A percentile compares a stretch with the other conserved stretches of the same genome.
Conservation (phyloP, 1,284 basidiomycete genomes). For the Sporisorium exsertum region DNA sequence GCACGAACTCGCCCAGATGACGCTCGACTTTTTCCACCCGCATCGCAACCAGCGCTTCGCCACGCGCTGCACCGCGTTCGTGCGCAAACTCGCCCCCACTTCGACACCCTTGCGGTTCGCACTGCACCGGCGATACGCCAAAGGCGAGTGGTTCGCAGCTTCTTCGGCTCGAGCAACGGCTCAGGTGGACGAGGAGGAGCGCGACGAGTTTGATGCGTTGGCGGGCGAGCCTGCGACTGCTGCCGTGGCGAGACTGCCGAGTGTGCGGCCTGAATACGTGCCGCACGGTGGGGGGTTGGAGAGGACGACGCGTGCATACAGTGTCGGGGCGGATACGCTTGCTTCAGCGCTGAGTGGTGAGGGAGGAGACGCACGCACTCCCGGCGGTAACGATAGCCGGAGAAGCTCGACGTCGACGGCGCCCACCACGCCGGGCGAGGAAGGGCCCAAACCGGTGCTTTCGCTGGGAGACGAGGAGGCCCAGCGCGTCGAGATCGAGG, state of each 20-base stretch:
- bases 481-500: conserved; percentile 37
- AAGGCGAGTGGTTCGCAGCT: conserved; percentile 1
- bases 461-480: conserved; percentile 47
- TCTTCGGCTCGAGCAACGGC: too few species aligned
- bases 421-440: conserved; percentile 27
- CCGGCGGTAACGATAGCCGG: conserved; percentile 6
- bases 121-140: conserved; percentile 59
- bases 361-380: neutral
- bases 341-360: neutral
- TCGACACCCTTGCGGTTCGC: conserved; percentile 70
- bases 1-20: conserved; percentile 72
- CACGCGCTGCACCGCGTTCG: conserved; percentile 70
- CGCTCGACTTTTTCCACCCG: conserved; percentile 71
- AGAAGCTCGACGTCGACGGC: conserved; percentile 29
- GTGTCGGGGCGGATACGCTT: conserved; percentile 24
- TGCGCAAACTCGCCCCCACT: conserved; percentile 70
- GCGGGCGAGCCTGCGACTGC: conserved; percentile 50
- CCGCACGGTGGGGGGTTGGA: neutral
- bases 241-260: conserved; percentile 41
- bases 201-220: conserved; percentile 68
- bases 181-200: conserved; percentile 69
- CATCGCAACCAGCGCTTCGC: conserved; percentile 70
- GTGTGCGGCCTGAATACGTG: conserved; percentile 20
- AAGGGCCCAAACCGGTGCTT: conserved; percentile 18
- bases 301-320: conserved; percentile 8